Evolutionary conservation across 2,329 filamentous ascomycete species (phyloP), one percentile per base, ranked within the genome.

Genomic region (Aureobasidium melanogenum): DNA sequence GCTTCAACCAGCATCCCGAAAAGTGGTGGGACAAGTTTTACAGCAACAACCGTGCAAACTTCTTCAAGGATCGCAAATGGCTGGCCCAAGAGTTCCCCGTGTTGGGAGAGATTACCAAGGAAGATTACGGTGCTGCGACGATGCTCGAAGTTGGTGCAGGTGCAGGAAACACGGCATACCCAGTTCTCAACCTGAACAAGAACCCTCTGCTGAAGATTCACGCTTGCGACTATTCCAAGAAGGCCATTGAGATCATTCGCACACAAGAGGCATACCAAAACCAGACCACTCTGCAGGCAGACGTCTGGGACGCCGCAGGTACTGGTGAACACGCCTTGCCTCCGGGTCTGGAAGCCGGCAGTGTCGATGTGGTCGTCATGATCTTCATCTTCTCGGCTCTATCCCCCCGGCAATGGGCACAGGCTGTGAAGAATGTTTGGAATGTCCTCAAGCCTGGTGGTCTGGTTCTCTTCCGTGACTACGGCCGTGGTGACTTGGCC

Each of bases 21-120:
- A 96, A 91, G 74, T 97, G 91, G 90, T 99, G 94, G 94, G 94
- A 99, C 70, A 78, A 88, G 60, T 99, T 99, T 77, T 99, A 99
- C 80, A 92, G 94, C 76, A 96, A 97, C 77, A 97, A 99, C 76
- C 89, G 89, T 22, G 84, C 87, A 69, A 97, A 97, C 71, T 99
- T 99, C 77, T 99, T 99, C 84, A 99, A 99, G 77, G 89, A 99
- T 72, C 84, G 94, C 65, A 97, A 97, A 73, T 99, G 94, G 94
- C 79, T 99, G 34, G 88, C 88, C 66, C 93, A 97, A 74, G 94
- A 99, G 74, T 99, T 99, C 66, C 94, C 94, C 0, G 78, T 97
- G 4, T 78, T 99, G n/a, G 84, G 82, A 26, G 82, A 89, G 62
- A 82, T 96, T 55, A 93, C 88, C 14, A 77, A 81, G 62, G 82